These are phyloP conservation scores for Pichia sp. DNA, from an alignment of 1,139 yeast genomes.

Conservation along the genomic window DNA sequence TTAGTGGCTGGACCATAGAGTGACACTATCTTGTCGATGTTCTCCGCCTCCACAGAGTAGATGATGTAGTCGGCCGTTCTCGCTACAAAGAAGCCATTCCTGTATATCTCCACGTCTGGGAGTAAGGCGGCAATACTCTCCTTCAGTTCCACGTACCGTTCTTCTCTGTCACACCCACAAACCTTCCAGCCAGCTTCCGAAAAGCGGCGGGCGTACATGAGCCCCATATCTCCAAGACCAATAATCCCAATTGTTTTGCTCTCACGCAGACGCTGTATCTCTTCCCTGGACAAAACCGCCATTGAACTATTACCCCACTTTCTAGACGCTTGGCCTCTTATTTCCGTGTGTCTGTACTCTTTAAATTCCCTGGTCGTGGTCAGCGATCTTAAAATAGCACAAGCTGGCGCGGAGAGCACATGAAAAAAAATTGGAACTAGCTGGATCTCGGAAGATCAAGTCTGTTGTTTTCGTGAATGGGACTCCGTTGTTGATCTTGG, in stretches of 20 bases:
- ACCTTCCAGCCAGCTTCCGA: conserved; percentile 85
- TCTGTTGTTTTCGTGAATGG: no score
- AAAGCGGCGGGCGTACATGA: conserved; percentile 71
- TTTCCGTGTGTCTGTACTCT: no score
- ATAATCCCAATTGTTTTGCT: conserved; percentile 73
- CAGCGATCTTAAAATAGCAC: no score
- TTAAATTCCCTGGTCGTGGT: no score
- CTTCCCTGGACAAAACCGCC: conserved; percentile 12
- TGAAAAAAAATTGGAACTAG: no score
- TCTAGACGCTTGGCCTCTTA: no score
- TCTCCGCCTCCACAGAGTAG: conserved; percentile 87
- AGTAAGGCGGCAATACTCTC: conserved; percentile 35
- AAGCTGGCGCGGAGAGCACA: no score
- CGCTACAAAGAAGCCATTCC: conserved; percentile 78
- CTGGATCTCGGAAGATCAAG: no score
- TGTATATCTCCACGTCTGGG: conserved; percentile 36
- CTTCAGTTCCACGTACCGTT: conserved; percentile 42
- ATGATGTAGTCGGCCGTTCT: conserved; percentile 74
- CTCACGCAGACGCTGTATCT: conserved; percentile 15
- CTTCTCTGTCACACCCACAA: conserved; percentile 85
- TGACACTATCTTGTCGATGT: conserved; percentile 62
- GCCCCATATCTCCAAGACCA: conserved; percentile 97
- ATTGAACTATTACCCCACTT: no score
- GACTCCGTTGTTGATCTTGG: no score
- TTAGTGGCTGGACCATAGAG: conserved; percentile 83